A percentile compares a stretch with the other conserved stretches of the same genome.
Evolutionary conservation across 2,329 filamentous ascomycete species (phyloP).

Genomic region (Phialocephala sp.): DNA sequence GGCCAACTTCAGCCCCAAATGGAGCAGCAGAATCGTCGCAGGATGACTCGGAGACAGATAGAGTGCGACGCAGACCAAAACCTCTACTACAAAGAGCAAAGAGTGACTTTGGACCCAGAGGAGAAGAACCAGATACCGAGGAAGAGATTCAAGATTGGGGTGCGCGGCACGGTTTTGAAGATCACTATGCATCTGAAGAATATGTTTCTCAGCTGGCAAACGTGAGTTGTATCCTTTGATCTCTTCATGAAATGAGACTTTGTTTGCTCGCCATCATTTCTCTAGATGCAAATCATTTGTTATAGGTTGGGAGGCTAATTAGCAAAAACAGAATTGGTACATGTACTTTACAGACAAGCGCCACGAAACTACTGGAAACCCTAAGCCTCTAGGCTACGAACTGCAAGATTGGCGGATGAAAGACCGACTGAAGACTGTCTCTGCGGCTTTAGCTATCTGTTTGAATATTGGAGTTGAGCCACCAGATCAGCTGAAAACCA

Average conservation of each 20-base stretch:
- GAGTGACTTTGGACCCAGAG: conserved; percentile 56
- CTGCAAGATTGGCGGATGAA: conserved; percentile 97
- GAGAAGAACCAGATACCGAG: conserved; percentile 43
- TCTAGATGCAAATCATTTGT: conserved; percentile 8
- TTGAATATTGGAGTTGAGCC: conserved; percentile 98
- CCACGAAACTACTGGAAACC: conserved; percentile 91
- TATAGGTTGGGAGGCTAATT: conserved; percentile 29
- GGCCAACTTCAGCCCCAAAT: conserved; percentile 35
- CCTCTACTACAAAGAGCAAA: conserved; percentile 49
- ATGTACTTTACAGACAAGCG: conserved; percentile 99
- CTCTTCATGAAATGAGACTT: background rate
- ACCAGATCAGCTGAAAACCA: conserved; percentile 95
- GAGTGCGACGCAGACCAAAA: conserved; percentile 33
- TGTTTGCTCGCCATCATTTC: background rate
- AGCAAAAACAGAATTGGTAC: conserved; percentile 83
- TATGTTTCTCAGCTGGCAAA: conserved; percentile 71
- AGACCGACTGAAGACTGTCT: conserved; percentile 94
- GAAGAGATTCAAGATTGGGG: conserved; percentile 43
- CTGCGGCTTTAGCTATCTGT: conserved; percentile 90
- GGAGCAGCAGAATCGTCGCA: conserved; percentile 36
- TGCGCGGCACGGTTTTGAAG: conserved; percentile 73
- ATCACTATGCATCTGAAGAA: conserved; percentile 73
- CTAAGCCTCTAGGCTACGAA: conserved; percentile 68
- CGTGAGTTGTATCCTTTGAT: conserved; percentile 48
- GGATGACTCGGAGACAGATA: conserved; percentile 39